Evolutionary conservation across 352 stramenopile species (phyloP), one percentile per base, ranked within the genome.

Genomic region (Phytophthora ohioensis): DNA sequence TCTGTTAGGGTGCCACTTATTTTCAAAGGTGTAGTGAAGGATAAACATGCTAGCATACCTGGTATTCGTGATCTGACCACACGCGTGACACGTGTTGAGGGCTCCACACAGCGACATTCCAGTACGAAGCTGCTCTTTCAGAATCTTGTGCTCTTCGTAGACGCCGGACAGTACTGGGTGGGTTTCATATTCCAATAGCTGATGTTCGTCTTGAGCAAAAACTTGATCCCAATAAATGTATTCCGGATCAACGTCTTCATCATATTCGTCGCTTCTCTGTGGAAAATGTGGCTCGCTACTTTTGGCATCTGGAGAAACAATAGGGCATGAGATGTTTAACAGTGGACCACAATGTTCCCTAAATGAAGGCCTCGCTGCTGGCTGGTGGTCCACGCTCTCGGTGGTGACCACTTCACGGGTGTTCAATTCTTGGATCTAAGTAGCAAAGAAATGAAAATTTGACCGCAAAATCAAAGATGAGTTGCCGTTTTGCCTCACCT

Each of bases 21-120:
- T 17, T 9, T 9, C 41, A 47, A 47, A 47, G 21, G 21, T 21
- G 41, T 41, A 41, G 10, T 35, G 34, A 32, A 15, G 53, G 12
- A 17, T 1, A 53, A 11, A 1, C 10, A 30, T 17, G 7, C 27
- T 46, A 38, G 3, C 15, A 30, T 64, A 79, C 71, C 39, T 75
- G 49, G 4, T 7, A 36, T 60, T 38, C 13, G 3, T 45, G 47
- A 57, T 15, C 34, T 70, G 38, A 15, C 60, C 61, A 17, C 57
- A 78, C 4, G 51, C 57, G 53, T 66, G 48, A 52, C 69, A 78
- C 35, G 32, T 35, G 9, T 11, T 32, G 39, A 7, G 5, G 39
- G 5, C 21, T 35, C 39, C 8, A 41, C 31, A 6, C 27, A 11
- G 9, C 48, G 3, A 8, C 5, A 21, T n/a, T 49, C 46, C 36